These are phyloP conservation scores for Crithidia fasciculata DNA, from an alignment of 208 protist genomes.

Conservation along the genomic window DNA sequence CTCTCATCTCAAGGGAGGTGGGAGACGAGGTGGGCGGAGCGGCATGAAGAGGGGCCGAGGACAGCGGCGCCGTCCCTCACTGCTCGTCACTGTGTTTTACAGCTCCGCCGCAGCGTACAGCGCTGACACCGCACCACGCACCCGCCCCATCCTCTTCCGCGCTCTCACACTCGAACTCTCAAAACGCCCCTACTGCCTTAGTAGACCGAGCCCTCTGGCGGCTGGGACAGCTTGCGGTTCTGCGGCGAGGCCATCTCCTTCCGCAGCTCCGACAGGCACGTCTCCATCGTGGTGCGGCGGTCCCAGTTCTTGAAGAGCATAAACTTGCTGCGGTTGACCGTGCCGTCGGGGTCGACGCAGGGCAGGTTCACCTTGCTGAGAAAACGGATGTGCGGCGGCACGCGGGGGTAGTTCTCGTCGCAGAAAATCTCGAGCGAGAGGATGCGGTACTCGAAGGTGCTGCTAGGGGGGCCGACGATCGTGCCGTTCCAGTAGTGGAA, in stretches of 20 bases:
- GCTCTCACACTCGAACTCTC: not conserved
- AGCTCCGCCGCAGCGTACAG: too few relatives aligned
- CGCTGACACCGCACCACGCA: not conserved
- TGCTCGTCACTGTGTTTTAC: too few relatives aligned
- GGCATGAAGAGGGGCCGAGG: too few relatives aligned
- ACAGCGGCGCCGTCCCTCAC: too few relatives aligned
- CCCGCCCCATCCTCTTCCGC: not conserved
- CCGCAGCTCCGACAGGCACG: conserved; percentile 85
- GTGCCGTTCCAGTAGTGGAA: conserved; percentile 93
- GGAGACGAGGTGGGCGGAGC: too few relatives aligned
- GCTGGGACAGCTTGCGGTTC: conserved; percentile 88
- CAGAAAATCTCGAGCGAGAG: conserved; percentile 88
- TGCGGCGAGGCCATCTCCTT: conserved; percentile 83
- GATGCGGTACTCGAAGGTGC: conserved; percentile 91
- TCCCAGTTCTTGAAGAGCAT: conserved; percentile 85
- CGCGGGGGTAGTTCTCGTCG: conserved; percentile 90
- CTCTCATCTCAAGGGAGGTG: too few relatives aligned
- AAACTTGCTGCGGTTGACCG: conserved; percentile 75
- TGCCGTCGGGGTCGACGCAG: conserved; percentile 82
- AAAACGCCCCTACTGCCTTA: not conserved
- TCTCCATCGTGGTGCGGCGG: conserved; percentile 83
- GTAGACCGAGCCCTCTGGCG: conserved; percentile 79
- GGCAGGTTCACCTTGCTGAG: conserved; percentile 87
- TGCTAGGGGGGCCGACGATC: conserved; percentile 88
- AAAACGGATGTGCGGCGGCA: conserved; percentile 85